Evolutionary conservation across 1,284 basidiomycete genomes (phyloP).

Genomic region (Boletellus sp.): DNA sequence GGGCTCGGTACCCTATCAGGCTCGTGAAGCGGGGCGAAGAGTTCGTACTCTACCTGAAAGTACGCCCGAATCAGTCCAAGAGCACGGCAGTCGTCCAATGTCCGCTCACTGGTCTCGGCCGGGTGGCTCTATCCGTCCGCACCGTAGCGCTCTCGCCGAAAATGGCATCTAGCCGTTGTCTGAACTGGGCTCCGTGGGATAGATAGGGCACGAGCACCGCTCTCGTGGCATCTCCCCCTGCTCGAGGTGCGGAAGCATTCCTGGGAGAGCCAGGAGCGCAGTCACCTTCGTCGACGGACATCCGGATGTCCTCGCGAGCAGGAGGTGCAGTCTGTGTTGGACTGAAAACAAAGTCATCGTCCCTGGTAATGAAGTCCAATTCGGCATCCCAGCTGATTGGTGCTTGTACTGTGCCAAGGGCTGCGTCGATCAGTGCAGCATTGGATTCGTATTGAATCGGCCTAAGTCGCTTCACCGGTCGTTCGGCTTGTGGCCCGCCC

Average conservation of each 20-base stretch:
- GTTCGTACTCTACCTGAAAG: slow-evolving; percentile 13
- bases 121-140: slow-evolving; percentile 22
- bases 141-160: slow-evolving; percentile 23
- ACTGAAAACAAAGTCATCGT: background rate
- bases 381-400: slow-evolving; percentile 18
- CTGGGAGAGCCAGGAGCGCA: background rate
- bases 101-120: slow-evolving; percentile 20
- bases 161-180: slow-evolving; percentile 13
- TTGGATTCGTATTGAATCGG: slow-evolving; percentile 22
- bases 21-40: slow-evolving; percentile 8
- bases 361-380: slow-evolving; percentile 7
- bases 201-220: slow-evolving; percentile 11
- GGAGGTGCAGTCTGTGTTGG: background rate
- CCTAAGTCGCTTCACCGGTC: slow-evolving; percentile 19
- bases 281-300: background rate
- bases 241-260: background rate
- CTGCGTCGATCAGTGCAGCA: slow-evolving; percentile 15
- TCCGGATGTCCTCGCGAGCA: background rate
- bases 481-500: slow-evolving; percentile 3
- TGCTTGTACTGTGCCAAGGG: slow-evolving; percentile 24
- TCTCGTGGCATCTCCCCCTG: background rate
- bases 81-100: background rate
- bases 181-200: slow-evolving; percentile 21
- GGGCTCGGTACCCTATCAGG: slow-evolving; percentile 5
- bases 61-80: background rate